These are phyloP conservation scores for Elaeagnus macrophylla DNA, from an alignment of 306 rosid species.

Conservation along the genomic window DNA sequence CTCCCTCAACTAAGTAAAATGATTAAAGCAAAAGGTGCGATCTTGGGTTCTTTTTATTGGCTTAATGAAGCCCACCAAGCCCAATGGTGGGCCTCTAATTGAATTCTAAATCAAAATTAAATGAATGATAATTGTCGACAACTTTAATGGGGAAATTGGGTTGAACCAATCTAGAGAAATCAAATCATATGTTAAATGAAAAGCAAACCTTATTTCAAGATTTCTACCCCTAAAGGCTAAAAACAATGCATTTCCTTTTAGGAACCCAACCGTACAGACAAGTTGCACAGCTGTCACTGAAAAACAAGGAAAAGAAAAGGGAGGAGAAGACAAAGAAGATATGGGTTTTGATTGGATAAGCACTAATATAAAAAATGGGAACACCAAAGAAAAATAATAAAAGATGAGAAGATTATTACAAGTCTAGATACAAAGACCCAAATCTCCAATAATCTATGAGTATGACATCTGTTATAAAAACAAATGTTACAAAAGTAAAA, in stretches of 20 bases:
- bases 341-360: conserved; percentile 28
- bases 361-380: conserved; percentile 38
- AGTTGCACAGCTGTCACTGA: conserved; percentile 40
- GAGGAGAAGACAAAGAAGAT: conserved; percentile 6
- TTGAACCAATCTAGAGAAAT: conserved; percentile 26
- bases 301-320: conserved; percentile 4
- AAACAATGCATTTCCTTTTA: conserved; percentile 16
- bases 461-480: conserved; percentile 8
- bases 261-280: conserved; percentile 38
- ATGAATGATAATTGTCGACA: conserved; percentile 17
- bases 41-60: conserved; percentile 31
- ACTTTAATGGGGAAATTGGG: conserved; percentile 24
- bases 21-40: conserved; percentile 26
- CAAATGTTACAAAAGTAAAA: conserved; percentile 16
- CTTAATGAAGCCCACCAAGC: conserved; percentile 66
- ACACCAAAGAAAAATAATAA: conserved; percentile 42
- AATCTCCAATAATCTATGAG: conserved; percentile 34
- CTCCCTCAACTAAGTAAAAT: conserved; percentile 11
- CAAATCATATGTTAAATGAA: conserved; percentile 10
- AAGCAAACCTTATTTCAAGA: no score
- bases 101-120: conserved; percentile 31
- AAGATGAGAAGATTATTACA: conserved; percentile 21
- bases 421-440: conserved; percentile 46
- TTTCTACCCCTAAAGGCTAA: not conserved
- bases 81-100: conserved; percentile 67